Conservation (phyloP, 2,329 filamentous ascomycete species). For the Neodidymelliopsis sp. region DNA sequence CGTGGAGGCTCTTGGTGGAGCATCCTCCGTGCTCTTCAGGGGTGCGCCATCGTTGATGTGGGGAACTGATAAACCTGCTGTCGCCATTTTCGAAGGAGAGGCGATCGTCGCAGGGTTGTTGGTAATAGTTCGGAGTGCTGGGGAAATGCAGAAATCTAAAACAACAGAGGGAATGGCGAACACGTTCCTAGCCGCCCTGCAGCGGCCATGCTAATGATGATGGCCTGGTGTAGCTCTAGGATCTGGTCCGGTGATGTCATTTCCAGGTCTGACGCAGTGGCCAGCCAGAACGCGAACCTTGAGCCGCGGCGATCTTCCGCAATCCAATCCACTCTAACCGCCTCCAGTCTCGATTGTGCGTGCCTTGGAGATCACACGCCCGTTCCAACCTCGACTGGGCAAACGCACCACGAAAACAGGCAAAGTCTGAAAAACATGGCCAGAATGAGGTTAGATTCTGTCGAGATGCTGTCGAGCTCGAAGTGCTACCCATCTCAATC, state of each 20-base stretch:
- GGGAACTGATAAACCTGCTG: conserved; percentile 30
- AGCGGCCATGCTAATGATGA: conserved; percentile 18
- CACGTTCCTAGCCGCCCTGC: conserved; percentile 11
- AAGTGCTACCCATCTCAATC: too few relatives aligned
- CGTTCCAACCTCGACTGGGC: conserved; percentile 14
- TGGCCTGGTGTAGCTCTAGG: conserved; percentile 17
- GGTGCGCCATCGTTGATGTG: conserved; percentile 31
- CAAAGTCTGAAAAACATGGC: not conserved
- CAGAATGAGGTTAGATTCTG: not conserved
- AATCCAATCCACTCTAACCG: conserved; percentile 13
- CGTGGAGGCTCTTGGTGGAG: conserved; percentile 30
- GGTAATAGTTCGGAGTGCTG: not conserved
- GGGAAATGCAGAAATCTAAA: conserved; percentile 6
- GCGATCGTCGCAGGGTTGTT: conserved; percentile 15
- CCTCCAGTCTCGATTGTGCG: conserved; percentile 14
- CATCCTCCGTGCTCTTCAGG: conserved; percentile 28
- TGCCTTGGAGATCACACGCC: conserved; percentile 15
- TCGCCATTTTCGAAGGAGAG: conserved; percentile 33
- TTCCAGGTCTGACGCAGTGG: conserved; percentile 11
- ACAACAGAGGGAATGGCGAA: conserved; percentile 14
- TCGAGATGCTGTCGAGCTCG: not conserved
- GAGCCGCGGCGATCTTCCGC: conserved; percentile 19
- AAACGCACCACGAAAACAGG: conserved; percentile 3
- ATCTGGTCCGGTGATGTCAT: conserved; percentile 20
- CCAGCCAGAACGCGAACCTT: conserved; percentile 17